Conservation (phyloP, 345 rosid genomes). For the Dovyalis caffra region DNA sequence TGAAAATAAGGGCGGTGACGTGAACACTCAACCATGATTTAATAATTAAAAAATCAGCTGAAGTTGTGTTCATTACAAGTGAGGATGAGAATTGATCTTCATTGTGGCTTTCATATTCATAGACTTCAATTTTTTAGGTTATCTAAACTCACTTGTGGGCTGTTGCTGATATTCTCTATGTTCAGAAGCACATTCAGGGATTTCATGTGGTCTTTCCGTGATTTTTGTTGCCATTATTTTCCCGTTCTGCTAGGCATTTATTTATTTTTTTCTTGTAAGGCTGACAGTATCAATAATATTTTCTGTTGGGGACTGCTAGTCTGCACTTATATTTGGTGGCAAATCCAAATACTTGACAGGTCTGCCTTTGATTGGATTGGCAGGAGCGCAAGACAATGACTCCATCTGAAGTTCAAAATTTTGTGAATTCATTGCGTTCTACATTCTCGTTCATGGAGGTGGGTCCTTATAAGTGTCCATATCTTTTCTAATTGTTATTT, state of each 20-base stretch:
- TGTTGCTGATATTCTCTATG: neutral
- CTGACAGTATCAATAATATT: neutral
- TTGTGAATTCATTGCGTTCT: constrained; percentile 68
- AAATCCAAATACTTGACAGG: constrained; percentile 6
- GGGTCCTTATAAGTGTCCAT: neutral
- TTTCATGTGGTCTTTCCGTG: neutral
- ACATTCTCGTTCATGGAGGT: constrained; percentile 83
- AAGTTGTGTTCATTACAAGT: neutral
- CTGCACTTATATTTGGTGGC: neutral
- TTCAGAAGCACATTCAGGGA: neutral
- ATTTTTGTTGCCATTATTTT: neutral
- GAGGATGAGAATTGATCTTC: neutral
- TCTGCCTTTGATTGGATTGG: constrained; percentile 31
- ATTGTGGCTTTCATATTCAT: neutral
- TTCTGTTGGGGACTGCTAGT: neutral
- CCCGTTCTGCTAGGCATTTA: neutral
- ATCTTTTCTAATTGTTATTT: neutral
- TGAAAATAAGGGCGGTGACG: neutral
- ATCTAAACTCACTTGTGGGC: neutral
- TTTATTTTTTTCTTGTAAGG: neutral
- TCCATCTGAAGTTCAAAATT: constrained; percentile 66
- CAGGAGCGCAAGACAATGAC: constrained; percentile 88
- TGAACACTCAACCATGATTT: neutral
- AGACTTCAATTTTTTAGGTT: neutral
- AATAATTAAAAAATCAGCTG: neutral